Base-by-base conservation (phyloP, 306 rosid genomes). In the Pueraria montana region DNA sequence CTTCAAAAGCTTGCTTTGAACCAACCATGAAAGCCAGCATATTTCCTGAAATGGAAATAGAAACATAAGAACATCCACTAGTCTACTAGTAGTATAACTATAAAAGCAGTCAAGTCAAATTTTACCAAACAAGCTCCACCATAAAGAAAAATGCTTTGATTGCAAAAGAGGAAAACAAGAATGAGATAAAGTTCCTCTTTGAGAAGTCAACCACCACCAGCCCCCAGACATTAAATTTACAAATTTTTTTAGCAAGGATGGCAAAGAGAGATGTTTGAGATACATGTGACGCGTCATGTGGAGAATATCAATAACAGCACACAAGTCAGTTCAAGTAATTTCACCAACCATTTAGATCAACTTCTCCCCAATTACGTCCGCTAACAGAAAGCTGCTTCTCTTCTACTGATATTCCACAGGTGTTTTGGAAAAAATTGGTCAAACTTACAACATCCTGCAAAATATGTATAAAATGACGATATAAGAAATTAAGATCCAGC, bases 321-420 rank as follows among this genome's bases (percentile, higher is more conserved):
- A 58, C 56, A 77, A 85, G 62, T n/a, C 58, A 49, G 53, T 70
- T 45, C 20, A 67, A 26, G 70, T 77, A 71, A 83, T 20, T 80
- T 64, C 64, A 80, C 91, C 80, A 64, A 96, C 99, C 99, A 50
- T 89, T 94, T 89, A 94, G 89, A 85, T 94, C 97, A 78, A 96
- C 94, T 62, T 96, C 99, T 82, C 99, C 99, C 98, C 98, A 96
- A 66, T 91, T 96, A 64, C 98, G 99, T 20, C 99, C 99, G 50
- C 95, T 92, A 55, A 96, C 95, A 86, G 98, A 96, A 84, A 96
- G 95, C 69, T 96, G 98, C 78, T 91, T 96, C 85, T 96, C 99
- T 89, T 84, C 95, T 6, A 91, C 90, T 4, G 88, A 50, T 88
- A 94, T 67, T 65, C 98, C 97, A 13, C 91, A 94, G 46, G 91